Percentiles rank a stretch among this genome's conserved stretches.
Evolutionary conservation across 306 rosid genomes (phyloP).

Genomic region (Trifolium dubium): DNA sequence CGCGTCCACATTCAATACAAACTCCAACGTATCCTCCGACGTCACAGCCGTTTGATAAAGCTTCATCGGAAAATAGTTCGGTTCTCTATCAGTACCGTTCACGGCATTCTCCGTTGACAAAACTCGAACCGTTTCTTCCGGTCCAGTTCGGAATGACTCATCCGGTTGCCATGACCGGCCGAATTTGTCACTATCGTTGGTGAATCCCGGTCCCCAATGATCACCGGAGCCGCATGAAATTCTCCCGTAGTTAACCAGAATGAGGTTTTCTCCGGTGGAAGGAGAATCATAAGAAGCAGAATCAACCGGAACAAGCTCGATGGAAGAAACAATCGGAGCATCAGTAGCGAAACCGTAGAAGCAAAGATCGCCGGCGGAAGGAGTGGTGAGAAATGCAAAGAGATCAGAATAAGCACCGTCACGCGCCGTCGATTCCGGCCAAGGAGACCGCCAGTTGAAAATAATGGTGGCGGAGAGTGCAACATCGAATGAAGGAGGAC

Average conservation of each 20-base stretch:
- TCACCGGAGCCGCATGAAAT: slow-evolving; percentile 61
- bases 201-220: slow-evolving; percentile 84
- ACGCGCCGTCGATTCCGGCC: slow-evolving; percentile 61
- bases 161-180: slow-evolving; percentile 90
- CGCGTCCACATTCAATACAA: slow-evolving; percentile 78
- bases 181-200: slow-evolving; percentile 66
- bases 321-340: slow-evolving; percentile 75
- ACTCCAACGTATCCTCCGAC: slow-evolving; percentile 45
- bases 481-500: slow-evolving; percentile 84
- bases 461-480: slow-evolving; percentile 73
- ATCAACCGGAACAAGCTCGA: slow-evolving; percentile 72
- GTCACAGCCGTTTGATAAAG: slow-evolving; percentile 75
- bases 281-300: slow-evolving; percentile 61
- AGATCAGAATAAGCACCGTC: slow-evolving; percentile 89
- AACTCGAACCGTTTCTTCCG: slow-evolving; percentile 6
- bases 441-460: slow-evolving; percentile 94
- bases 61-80: slow-evolving; percentile 79
- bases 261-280: slow-evolving; percentile 36
- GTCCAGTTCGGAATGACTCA: slow-evolving; percentile 27
- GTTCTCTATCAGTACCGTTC: slow-evolving; percentile 51
- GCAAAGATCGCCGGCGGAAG: slow-evolving; percentile 64
- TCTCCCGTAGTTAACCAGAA: slow-evolving; percentile 85
- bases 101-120: slow-evolving; percentile 54
- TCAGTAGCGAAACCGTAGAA: slow-evolving; percentile 93
- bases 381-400: slow-evolving; percentile 51